A percentile compares a stretch with the other conserved stretches of the same genome.
Evolutionary conservation across 2,329 filamentous ascomycete species (phyloP).

Genomic region (Penicillium sclerotiorum): DNA sequence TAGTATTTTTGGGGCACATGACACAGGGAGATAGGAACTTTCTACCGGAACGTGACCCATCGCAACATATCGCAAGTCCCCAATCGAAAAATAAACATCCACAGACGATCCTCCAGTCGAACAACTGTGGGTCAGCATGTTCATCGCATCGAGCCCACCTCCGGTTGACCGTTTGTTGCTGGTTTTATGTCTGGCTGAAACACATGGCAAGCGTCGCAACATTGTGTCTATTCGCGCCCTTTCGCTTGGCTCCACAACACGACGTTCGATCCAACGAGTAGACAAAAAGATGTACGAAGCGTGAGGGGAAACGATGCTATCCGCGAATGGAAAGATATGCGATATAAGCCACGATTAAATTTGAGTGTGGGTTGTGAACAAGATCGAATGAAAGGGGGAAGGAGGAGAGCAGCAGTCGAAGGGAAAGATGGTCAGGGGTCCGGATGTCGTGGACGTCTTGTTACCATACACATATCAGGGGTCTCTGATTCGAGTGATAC

Average conservation of each 20-base stretch:
- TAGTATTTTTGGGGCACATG: neutral
- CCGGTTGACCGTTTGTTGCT: neutral
- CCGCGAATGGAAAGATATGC: neutral
- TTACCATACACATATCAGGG: no score
- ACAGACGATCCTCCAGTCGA: neutral
- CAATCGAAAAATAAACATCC: neutral
- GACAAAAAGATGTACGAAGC: neutral
- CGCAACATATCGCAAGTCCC: neutral
- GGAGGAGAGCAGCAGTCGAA: no score
- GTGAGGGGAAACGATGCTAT: neutral
- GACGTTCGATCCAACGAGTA: neutral
- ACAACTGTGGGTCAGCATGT: neutral
- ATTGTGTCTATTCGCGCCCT: neutral
- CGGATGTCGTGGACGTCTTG: no score
- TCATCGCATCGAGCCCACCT: neutral
- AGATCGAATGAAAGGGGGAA: neutral
- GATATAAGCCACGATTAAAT: neutral
- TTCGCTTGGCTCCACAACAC: neutral
- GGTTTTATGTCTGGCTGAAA: neutral
- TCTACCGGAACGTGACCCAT: neutral
- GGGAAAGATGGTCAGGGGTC: no score
- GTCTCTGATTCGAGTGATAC: no score
- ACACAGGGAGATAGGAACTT: neutral
- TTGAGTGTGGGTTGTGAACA: neutral
- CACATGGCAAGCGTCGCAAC: neutral